Base-by-base conservation (phyloP, 805 yeast genomes). In the Cyberlindnera misumaiensis region DNA sequence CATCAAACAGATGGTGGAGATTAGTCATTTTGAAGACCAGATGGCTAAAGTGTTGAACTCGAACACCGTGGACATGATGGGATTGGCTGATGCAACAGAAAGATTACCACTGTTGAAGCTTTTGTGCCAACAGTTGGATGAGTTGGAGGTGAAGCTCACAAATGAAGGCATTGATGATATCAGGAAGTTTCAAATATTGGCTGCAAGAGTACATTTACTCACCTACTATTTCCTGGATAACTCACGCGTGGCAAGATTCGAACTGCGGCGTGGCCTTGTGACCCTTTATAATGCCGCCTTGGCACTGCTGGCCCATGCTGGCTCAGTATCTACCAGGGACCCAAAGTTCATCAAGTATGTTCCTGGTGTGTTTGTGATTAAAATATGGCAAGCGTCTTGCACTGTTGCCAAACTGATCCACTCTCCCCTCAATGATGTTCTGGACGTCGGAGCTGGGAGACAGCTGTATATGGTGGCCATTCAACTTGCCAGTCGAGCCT, bases 301-400 rank as follows among this genome's bases (percentile, higher is more conserved):
- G 29, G 73, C 80, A 2, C 63, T 88, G 12, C 63, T 90, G 36
- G 70, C 70, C 27, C 95, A 85, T 58, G 77, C 84, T 17, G 71
- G 75, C 36, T 55, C 68, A 14, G 76, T 87, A 44, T 80, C 80
- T 43, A 64, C 68, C 16, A 65, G 72, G 22, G 77, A 82, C 52
- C 71, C 73, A 32, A 67, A 66, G 26, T 82, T 86, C 52, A 74
- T 89, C 53, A 75, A 72, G 49, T 86, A 83, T 52, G 68, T 90
- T 33, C 97, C 98, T 0, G 83, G 83, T 36, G 87, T 85, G 2
- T 81, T 84, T 55, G 75, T 88, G 2, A 67, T 87, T 44, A 78
- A 82, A 34, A 74, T 89, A 22, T 88, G 97, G 96, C 97, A 93
- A 60, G 83, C 96, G 1, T 78, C 95, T 2, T 83, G 88, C 50